Evolutionary conservation across 768 basidiomycete species (phyloP), one percentile per base, ranked within the genome.

Genomic region (Clathrus columnatus): DNA sequence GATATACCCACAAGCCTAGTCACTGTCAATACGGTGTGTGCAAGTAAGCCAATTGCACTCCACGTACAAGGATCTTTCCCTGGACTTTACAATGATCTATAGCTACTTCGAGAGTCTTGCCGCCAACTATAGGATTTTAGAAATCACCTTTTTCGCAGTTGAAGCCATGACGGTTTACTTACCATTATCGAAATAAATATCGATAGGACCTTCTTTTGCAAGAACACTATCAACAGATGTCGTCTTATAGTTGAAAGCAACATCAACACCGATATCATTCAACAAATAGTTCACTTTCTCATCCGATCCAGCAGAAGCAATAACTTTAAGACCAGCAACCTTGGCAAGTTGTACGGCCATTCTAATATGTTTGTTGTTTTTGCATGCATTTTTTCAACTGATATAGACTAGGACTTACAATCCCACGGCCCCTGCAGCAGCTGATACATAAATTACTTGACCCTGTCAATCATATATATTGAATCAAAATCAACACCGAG

Each of bases 221-320:
- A 89, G 68, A 2, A 84, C 69, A 11, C 82, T 77, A 1, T 61
- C 61, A 0, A 78, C 80, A 46, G 70, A 69, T 0, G 71, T 70
- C 0, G 75, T 85, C 73, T 89, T 85, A 69, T 85, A 87, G 65
- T 88, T 85, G 71, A 86, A 87, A 0, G 75, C 80, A 5, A 83
- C 75, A 60, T 88, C 84, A 0, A 80, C 78, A 0, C 84, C 85
- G 18, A 85, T 60, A 2, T 74, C 73, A 46, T 74, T 75, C 7
- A 11, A 36, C 67, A 84, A 48, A 62, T 76, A 84, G 4, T 71
- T 64, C 5, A 88, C 82, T 66, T 90, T 87, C 50, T 84, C 82
- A 17, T 87, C 83, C 0, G 79, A 77, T 1, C 87, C 84, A 0
- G 84, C 82, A 0, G 81, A 84, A 0, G 78, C 83, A 48, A 89